Conservation (phyloP, 129 eudicot species). For the Flaveria sonorensis region DNA sequence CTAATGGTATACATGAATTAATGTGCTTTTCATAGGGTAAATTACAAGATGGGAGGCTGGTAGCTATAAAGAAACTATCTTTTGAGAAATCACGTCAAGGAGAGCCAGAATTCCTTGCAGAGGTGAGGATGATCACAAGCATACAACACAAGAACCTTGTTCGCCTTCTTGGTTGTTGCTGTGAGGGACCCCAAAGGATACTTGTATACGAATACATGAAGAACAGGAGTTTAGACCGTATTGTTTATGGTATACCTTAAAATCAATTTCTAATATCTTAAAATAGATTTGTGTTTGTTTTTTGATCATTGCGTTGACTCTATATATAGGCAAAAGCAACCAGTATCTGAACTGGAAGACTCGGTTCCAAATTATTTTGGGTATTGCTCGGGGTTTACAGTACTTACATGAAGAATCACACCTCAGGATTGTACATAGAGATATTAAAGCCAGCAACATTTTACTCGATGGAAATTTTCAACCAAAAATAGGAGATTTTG, state of each 20-base stretch:
- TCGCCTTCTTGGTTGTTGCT: conserved; percentile 80
- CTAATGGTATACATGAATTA: neutral
- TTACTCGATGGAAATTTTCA: conserved; percentile 67
- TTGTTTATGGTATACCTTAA: conserved; percentile 50
- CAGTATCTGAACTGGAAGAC: conserved; percentile 54
- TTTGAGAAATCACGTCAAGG: conserved; percentile 70
- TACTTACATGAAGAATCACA: conserved; percentile 83
- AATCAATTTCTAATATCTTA: neutral
- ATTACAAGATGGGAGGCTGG: conserved; percentile 59
- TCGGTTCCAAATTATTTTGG: conserved; percentile 64
- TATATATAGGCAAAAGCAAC: conserved; percentile 53
- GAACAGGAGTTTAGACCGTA: conserved; percentile 67
- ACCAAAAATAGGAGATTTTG: conserved; percentile 77
- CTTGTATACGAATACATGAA: conserved; percentile 80
- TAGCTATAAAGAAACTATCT: conserved; percentile 67
- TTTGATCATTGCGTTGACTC: neutral
- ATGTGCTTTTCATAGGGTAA: conserved; percentile 48
- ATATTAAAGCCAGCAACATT: conserved; percentile 79
- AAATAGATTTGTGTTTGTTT: conserved; percentile 3
- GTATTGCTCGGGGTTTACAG: conserved; percentile 70
- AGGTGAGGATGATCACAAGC: conserved; percentile 74
- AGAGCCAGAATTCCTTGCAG: conserved; percentile 67
- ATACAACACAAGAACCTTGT: conserved; percentile 83
- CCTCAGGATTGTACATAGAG: conserved; percentile 67
- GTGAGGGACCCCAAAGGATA: conserved; percentile 60